Percentiles rank a stretch among this genome's conserved stretches.
Evolutionary conservation across 495 filamentous ascomycete genomes (phyloP).

Genomic region (Parathielavia appendiculata): DNA sequence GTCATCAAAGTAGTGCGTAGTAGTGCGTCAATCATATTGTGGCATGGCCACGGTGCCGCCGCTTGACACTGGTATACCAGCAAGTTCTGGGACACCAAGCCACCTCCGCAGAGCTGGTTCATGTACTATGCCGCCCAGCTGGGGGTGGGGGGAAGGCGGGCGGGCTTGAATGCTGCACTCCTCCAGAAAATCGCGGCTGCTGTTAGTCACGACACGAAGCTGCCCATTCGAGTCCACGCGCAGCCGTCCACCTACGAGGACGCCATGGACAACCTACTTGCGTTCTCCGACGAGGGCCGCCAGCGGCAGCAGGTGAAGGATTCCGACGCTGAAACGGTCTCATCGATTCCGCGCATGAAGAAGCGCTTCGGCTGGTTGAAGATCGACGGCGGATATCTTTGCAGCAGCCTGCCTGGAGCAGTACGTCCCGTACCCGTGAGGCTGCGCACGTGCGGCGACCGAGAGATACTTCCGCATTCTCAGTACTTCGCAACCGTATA

Average conservation of each 20-base stretch:
- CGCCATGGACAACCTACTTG: conserved; percentile 33
- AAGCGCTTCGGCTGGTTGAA: conserved; percentile 8
- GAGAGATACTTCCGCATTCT: neutral
- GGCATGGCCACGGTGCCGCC: neutral
- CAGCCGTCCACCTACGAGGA: conserved; percentile 22
- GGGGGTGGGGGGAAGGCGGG: no score
- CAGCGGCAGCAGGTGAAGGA: neutral
- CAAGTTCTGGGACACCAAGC: conserved; percentile 1
- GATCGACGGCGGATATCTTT: neutral
- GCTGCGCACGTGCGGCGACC: neutral
- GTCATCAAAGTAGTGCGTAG: conserved; percentile 2
- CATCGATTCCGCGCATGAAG: conserved; percentile 4
- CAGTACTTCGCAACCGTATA: conserved; percentile 3
- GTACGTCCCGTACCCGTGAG: neutral
- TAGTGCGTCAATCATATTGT: no score
- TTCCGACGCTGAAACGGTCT: neutral
- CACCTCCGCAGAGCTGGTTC: neutral
- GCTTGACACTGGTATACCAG: neutral
- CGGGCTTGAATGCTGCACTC: conserved; percentile 1
- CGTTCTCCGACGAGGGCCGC: conserved; percentile 28
- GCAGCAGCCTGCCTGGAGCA: neutral
- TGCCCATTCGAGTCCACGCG: neutral
- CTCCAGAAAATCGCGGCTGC: conserved; percentile 1
- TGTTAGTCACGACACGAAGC: neutral
- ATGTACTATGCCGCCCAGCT: neutral